Evolutionary conservation across 2,329 filamentous ascomycete species (phyloP).

Genomic region (Fusarium sp.): DNA sequence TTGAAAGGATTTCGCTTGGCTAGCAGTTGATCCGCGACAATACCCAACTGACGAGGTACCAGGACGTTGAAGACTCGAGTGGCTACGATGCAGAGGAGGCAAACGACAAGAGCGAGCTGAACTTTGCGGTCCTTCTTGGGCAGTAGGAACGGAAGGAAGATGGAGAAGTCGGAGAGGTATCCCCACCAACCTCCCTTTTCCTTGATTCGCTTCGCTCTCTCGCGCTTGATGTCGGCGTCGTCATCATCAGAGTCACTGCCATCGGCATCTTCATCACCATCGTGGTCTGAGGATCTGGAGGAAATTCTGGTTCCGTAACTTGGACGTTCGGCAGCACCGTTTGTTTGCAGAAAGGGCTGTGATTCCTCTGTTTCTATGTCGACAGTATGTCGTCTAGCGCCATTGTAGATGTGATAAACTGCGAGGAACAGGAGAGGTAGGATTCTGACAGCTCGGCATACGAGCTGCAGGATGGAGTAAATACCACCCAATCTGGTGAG

Average conservation of each 20-base stretch:
- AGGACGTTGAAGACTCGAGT: constrained; percentile 52
- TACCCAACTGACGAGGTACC: constrained; percentile 53
- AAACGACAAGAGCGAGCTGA: constrained; percentile 50
- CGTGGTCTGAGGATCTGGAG: not conserved
- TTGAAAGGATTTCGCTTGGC: constrained; percentile 41
- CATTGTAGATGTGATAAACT: not conserved
- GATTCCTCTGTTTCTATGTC: constrained; percentile 24
- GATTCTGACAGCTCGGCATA: constrained; percentile 18
- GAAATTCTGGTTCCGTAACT: constrained; percentile 35
- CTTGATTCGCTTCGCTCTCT: constrained; percentile 48
- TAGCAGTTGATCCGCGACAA: constrained; percentile 52
- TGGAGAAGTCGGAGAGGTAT: constrained; percentile 52
- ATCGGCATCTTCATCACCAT: constrained; percentile 5
- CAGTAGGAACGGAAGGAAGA: constrained; percentile 53
- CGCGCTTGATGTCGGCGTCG: constrained; percentile 47
- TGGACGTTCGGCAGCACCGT: not conserved
- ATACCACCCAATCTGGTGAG: not conserved
- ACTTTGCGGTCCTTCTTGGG: constrained; percentile 53
- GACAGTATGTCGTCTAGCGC: not conserved
- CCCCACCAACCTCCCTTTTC: constrained; percentile 53
- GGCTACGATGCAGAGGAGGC: constrained; percentile 42
- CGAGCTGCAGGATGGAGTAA: not conserved
- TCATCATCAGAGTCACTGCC: constrained; percentile 46
- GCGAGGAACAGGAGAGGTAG: constrained; percentile 21
- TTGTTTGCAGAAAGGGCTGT: constrained; percentile 24